Conservation (phyloP, 2,329 filamentous ascomycete species). For the Paramyrothecium sp. region DNA sequence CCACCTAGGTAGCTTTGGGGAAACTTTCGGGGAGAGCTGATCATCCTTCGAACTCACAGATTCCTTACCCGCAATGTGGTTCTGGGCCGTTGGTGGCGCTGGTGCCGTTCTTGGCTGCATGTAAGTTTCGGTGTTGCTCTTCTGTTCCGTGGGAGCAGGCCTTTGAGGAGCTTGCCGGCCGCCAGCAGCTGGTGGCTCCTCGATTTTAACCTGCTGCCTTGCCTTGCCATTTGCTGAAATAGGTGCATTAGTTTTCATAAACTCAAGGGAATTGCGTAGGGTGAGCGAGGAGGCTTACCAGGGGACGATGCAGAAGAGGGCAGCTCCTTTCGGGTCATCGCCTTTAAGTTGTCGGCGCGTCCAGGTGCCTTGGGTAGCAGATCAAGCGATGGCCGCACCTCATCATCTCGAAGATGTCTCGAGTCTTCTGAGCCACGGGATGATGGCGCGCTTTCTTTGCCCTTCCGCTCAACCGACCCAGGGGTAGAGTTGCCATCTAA, state of each 20-base stretch:
- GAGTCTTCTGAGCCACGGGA: conserved; percentile 60
- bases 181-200: conserved; percentile 13
- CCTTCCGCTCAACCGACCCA: conserved; percentile 27
- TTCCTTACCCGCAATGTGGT: conserved; percentile 43
- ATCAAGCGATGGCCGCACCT: conserved; percentile 40
- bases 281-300: conserved; percentile 32
- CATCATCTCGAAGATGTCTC: conserved; percentile 54
- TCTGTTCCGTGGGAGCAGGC: conserved; percentile 17
- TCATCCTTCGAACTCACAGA: conserved; percentile 42
- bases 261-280: not conserved
- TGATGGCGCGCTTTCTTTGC: conserved; percentile 29
- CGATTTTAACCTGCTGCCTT: conserved; percentile 16
- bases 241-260: not conserved
- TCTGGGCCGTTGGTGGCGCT: conserved; percentile 39
- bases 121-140: conserved; percentile 45
- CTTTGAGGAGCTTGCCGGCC: conserved; percentile 19
- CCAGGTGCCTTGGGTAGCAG: conserved; percentile 37
- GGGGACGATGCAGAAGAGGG: conserved; percentile 37
- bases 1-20: conserved; percentile 69
- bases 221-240: conserved; percentile 23
- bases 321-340: conserved; percentile 66
- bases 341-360: conserved; percentile 40
- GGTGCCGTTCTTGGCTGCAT: conserved; percentile 59
- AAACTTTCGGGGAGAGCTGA: conserved; percentile 46
- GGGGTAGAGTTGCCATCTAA: conserved; percentile 23